Percentiles rank a stretch among this genome's conserved stretches.
Conservation (phyloP, 2,329 filamentous ascomycete genomes). For the Xylariaceae sp. region DNA sequence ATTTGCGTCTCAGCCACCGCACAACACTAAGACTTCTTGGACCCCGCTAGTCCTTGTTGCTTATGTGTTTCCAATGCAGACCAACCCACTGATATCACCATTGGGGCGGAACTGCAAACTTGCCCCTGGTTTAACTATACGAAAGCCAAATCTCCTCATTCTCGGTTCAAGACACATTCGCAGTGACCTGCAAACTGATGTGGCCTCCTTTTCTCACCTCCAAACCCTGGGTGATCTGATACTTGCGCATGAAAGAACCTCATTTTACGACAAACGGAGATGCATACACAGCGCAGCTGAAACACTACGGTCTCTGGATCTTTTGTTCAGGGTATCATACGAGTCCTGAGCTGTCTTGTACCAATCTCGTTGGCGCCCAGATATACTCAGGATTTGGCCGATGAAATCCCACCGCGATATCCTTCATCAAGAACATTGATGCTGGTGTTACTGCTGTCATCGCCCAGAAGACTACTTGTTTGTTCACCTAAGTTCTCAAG, state of each 20-base stretch:
- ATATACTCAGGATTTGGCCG: slow-evolving; percentile 55
- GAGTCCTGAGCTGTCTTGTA: slow-evolving; percentile 43
- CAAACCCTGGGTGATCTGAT: slow-evolving; percentile 57
- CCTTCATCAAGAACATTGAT: slow-evolving; percentile 42
- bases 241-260: slow-evolving; percentile 34
- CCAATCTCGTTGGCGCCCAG: slow-evolving; percentile 29
- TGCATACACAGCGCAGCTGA: slow-evolving; percentile 53
- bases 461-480: slow-evolving; percentile 30
- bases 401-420: slow-evolving; percentile 51
- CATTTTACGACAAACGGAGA: slow-evolving; percentile 40
- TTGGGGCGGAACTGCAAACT: slow-evolving; percentile 12
- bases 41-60: no score
- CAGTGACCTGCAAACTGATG: slow-evolving; percentile 40
- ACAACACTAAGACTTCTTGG: no score
- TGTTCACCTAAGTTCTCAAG: slow-evolving; percentile 52
- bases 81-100: no score
- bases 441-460: slow-evolving; percentile 21
- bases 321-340: slow-evolving; percentile 53
- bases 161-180: slow-evolving; percentile 2
- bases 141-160: slow-evolving; percentile 16
- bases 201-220: slow-evolving; percentile 58
- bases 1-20: no score
- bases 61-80: no score
- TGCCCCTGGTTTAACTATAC: slow-evolving; percentile 15
- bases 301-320: slow-evolving; percentile 58